Conservation (phyloP, 2,329 filamentous ascomycete genomes). For the Camillea tinctor region DNA sequence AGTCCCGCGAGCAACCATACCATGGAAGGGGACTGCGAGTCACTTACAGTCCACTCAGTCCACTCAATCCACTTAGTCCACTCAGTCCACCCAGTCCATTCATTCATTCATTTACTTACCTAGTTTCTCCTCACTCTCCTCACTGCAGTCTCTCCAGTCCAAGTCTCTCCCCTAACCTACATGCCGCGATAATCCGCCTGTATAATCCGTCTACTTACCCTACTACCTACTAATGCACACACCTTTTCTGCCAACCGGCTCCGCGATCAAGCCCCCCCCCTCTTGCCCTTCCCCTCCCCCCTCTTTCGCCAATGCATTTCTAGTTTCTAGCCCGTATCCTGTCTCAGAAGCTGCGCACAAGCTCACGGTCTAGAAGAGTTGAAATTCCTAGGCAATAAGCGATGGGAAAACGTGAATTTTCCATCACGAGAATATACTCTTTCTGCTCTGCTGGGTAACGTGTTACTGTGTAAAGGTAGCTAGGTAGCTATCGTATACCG, state of each 20-base stretch:
- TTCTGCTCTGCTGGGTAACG: slow-evolving; percentile 12
- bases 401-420: background rate
- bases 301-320: background rate
- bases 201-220: background rate
- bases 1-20: background rate
- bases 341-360: background rate
- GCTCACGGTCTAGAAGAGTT: background rate
- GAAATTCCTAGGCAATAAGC: slow-evolving; percentile 3
- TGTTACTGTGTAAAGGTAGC: slow-evolving; percentile 15
- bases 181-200: slow-evolving; percentile 2
- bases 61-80: background rate
- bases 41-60: background rate
- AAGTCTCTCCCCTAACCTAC: no score
- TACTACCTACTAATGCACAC: background rate
- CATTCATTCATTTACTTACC: no score
- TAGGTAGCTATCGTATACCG: slow-evolving; percentile 2
- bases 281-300: no score
- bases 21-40: background rate
- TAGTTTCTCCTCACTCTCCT: no score
- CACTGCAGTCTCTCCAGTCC: no score
- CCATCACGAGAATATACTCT: slow-evolving; percentile 8
- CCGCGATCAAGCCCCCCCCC: background rate
- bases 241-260: background rate
- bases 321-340: background rate
- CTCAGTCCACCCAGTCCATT: background rate